Conservation (phyloP, 148 eudicot genomes). For the Vaccinium corymbosum region DNA sequence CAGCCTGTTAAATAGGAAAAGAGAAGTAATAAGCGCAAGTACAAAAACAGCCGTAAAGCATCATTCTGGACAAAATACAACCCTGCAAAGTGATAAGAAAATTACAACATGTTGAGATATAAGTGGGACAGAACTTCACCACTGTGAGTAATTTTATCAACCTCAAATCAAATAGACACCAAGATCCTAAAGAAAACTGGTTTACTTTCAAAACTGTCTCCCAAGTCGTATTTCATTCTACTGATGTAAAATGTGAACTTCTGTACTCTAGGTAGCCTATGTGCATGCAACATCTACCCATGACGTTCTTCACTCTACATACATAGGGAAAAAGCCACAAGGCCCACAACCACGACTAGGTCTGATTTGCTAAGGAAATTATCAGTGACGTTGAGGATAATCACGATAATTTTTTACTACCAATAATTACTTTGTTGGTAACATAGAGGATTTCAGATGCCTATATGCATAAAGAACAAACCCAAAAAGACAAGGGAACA, state of each 20-base stretch:
- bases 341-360: neutral
- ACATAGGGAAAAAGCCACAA: neutral
- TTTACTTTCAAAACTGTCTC: neutral
- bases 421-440: neutral
- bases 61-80: neutral
- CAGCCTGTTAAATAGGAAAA: slow-evolving; percentile 47
- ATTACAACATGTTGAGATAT: neutral
- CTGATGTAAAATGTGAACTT: neutral
- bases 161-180: neutral
- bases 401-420: neutral
- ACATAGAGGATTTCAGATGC: neutral
- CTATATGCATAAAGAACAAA: neutral
- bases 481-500: neutral
- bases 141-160: neutral
- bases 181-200: neutral
- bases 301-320: neutral
- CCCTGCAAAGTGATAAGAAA: neutral
- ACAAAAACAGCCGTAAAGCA: neutral
- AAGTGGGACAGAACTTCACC: neutral
- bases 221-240: neutral
- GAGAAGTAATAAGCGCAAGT: neutral
- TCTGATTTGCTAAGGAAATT: neutral
- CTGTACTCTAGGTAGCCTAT: neutral
- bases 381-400: neutral
- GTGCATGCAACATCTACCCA: neutral